Conservation (phyloP, 805 yeast species). For the Metschnikowia amazonensis region DNA sequence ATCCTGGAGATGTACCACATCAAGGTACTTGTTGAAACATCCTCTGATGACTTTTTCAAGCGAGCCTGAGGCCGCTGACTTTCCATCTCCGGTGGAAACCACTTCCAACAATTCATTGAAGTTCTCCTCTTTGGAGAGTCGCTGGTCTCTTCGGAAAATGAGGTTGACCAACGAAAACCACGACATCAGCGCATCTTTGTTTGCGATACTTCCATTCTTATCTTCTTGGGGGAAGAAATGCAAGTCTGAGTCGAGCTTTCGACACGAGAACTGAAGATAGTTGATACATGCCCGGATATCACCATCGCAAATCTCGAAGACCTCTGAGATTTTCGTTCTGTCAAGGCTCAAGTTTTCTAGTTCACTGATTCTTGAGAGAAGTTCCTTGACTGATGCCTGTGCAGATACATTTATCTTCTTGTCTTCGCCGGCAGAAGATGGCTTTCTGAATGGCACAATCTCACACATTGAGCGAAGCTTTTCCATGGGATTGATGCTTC, state of each 20-base stretch:
- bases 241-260: constrained; percentile 14
- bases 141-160: constrained; percentile 54
- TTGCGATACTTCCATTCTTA: constrained; percentile 6
- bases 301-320: constrained; percentile 69
- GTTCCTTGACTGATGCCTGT: constrained; percentile 34
- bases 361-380: constrained; percentile 46
- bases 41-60: constrained; percentile 67
- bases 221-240: constrained; percentile 2
- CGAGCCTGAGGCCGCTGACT: constrained; percentile 37
- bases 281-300: constrained; percentile 87
- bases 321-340: constrained; percentile 53
- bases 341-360: constrained; percentile 50
- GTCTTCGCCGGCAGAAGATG: constrained; percentile 27
- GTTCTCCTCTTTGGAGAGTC: constrained; percentile 43
- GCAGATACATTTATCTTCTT: constrained; percentile 27
- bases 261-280: constrained; percentile 62
- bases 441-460: constrained; percentile 59
- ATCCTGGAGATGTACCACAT: constrained; percentile 58
- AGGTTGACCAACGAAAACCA: constrained; percentile 66
- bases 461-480: constrained; percentile 72
- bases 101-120: constrained; percentile 45
- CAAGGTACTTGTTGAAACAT: constrained; percentile 64
- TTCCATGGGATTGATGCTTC: constrained; percentile 55
- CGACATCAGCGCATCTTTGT: constrained; percentile 59
- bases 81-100: constrained; percentile 40